A percentile compares a stretch with the other conserved stretches of the same genome.
These are phyloP conservation scores for Monosporascus sp. DNA, from an alignment of 2,329 filamentous ascomycete genomes.

Conservation along the genomic window DNA sequence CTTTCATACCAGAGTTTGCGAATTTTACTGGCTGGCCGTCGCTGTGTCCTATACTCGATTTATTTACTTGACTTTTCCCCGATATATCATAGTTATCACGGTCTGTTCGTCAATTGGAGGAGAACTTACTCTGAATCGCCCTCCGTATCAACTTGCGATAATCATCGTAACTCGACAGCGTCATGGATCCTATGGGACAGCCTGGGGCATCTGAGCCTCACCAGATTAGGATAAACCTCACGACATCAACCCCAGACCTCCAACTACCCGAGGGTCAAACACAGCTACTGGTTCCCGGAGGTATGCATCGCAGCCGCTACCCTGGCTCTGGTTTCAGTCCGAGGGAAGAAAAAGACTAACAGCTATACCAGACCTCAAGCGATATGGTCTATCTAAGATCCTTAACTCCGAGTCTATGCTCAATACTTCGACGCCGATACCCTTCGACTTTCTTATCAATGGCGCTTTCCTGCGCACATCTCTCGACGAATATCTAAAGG, in stretches of 20 bases:
- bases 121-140: too few species aligned
- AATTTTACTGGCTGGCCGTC: too few species aligned
- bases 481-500: slow-evolving; percentile 82
- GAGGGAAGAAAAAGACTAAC: background rate
- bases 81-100: too few species aligned
- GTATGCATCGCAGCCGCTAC: slow-evolving; percentile 28
- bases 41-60: too few species aligned
- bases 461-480: slow-evolving; percentile 86
- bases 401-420: slow-evolving; percentile 70
- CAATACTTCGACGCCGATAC: slow-evolving; percentile 59
- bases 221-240: slow-evolving; percentile 65
- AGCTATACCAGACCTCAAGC: slow-evolving; percentile 53
- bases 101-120: too few species aligned
- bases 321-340: background rate
- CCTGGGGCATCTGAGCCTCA: slow-evolving; percentile 22
- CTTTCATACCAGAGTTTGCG: too few species aligned
- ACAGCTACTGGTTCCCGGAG: slow-evolving; percentile 58
- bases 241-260: slow-evolving; percentile 56
- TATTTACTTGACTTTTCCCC: too few species aligned
- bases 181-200: slow-evolving; percentile 16
- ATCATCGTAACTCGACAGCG: slow-evolving; percentile 11
- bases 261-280: slow-evolving; percentile 58
- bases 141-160: background rate
- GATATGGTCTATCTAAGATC: slow-evolving; percentile 65
- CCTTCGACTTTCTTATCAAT: slow-evolving; percentile 93